Conservation (phyloP, 768 basidiomycete genomes). For the Lactifluus subvellereus region DNA sequence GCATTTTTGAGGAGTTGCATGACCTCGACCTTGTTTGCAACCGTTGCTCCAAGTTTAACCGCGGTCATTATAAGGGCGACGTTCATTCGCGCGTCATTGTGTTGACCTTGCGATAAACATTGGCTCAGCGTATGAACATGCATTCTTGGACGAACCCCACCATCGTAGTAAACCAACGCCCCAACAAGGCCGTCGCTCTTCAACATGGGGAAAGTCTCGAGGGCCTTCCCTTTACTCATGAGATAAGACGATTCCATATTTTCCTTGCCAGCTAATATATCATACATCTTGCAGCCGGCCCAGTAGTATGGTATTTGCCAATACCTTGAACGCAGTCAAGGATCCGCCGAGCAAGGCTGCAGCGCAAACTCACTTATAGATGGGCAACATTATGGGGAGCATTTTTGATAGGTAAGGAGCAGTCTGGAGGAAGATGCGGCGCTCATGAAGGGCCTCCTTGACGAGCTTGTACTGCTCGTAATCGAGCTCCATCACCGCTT, state of each 20-base stretch:
- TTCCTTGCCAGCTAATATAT: constrained; percentile 88
- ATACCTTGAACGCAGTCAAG: constrained; percentile 43
- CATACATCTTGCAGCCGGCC: constrained; percentile 94
- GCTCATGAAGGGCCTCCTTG: constrained; percentile 88
- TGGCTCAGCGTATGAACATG: constrained; percentile 22
- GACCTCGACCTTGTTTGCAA: constrained; percentile 88
- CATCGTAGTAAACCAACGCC: constrained; percentile 96
- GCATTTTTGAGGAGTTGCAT: constrained; percentile 64
- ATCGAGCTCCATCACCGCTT: constrained; percentile 91
- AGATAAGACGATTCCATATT: constrained; percentile 96
- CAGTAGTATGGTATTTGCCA: constrained; percentile 98
- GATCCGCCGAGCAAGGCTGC: background rate
- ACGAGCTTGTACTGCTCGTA: constrained; percentile 97
- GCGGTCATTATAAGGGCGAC: constrained; percentile 92
- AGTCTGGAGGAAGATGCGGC: constrained; percentile 89
- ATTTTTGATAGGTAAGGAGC: constrained; percentile 90
- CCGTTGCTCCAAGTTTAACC: constrained; percentile 82
- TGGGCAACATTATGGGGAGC: constrained; percentile 95
- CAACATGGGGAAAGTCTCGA: constrained; percentile 95
- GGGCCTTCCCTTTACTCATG: constrained; percentile 89
- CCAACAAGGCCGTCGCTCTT: constrained; percentile 89
- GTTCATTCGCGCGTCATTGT: constrained; percentile 99
- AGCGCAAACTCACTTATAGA: constrained; percentile 67
- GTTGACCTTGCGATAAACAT: constrained; percentile 58
- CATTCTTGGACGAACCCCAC: constrained; percentile 41